Conservation (phyloP, 495 filamentous ascomycete genomes). For the Aspergillus incahuasiensis region DNA sequence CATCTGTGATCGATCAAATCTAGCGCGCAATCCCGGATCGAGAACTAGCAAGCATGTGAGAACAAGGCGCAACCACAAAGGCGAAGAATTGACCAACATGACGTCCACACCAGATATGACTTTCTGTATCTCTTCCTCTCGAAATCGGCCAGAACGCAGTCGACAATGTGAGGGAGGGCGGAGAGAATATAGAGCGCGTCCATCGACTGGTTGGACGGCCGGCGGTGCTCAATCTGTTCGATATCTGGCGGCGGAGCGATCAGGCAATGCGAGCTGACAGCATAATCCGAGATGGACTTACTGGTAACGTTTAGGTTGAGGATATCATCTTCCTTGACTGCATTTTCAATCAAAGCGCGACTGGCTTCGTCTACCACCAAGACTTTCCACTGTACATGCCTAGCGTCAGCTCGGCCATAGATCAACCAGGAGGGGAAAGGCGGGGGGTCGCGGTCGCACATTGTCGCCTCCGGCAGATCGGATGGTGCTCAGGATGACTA, state of each 20-base stretch:
- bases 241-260: conserved; percentile 58
- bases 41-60: conserved; percentile 38
- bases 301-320: conserved; percentile 92
- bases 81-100: conserved; percentile 45
- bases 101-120: conserved; percentile 79
- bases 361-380: conserved; percentile 79
- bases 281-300: conserved; percentile 53
- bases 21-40: conserved; percentile 47
- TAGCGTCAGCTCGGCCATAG: conserved; percentile 27
- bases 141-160: conserved; percentile 89
- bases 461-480: conserved; percentile 55
- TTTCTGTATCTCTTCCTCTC: conserved; percentile 73
- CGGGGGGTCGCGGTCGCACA: conserved; percentile 35
- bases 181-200: conserved; percentile 91
- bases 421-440: conserved; percentile 20
- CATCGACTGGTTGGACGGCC: conserved; percentile 76
- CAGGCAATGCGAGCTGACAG: conserved; percentile 20
- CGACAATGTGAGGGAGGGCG: conserved; percentile 77
- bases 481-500: conserved; percentile 58
- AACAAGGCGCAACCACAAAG: conserved; percentile 1
- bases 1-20: conserved; percentile 53
- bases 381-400: conserved; percentile 78
- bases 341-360: conserved; percentile 77
- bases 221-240: conserved; percentile 81
- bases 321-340: conserved; percentile 89